Percentiles rank a stretch among this genome's conserved stretches.
Conservation (phyloP, 495 filamentous ascomycete genomes). For the Hapsidospora chrysogenum region DNA sequence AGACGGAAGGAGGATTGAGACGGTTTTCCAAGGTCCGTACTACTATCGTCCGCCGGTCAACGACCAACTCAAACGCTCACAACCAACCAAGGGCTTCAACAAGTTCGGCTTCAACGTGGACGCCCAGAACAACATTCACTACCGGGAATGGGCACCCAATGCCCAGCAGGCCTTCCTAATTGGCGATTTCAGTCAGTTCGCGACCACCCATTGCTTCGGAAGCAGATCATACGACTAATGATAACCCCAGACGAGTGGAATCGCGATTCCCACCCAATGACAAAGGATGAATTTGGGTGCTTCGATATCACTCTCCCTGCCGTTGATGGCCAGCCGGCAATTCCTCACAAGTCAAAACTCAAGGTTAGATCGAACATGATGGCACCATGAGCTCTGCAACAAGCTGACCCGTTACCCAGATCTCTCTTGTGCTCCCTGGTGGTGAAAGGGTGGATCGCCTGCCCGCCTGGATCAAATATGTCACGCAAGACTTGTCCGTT, state of each 20-base stretch:
- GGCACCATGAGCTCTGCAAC: conserved; percentile 8
- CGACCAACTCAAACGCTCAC: not conserved
- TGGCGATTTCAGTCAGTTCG: conserved; percentile 73
- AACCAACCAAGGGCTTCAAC: conserved; percentile 52
- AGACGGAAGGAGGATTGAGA: conserved; percentile 75
- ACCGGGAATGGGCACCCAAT: conserved; percentile 95
- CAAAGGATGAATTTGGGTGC: conserved; percentile 66
- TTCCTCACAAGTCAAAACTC: conserved; percentile 85
- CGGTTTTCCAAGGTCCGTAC: conserved; percentile 67
- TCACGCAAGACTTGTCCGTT: conserved; percentile 77
- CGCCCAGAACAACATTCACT: conserved; percentile 68
- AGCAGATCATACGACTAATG: not conserved
- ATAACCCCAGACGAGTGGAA: conserved; percentile 65
- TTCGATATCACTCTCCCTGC: conserved; percentile 72
- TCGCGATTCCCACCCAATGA: conserved; percentile 66
- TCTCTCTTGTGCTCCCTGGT: conserved; percentile 64
- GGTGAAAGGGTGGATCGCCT: conserved; percentile 74
- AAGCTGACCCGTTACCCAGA: conserved; percentile 30
- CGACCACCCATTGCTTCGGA: not conserved
- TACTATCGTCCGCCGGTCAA: not conserved
- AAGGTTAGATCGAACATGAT: conserved; percentile 52
- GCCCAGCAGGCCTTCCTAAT: conserved; percentile 71
- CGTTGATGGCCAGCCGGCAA: conserved; percentile 54
- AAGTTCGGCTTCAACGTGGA: conserved; percentile 67
- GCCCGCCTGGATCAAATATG: conserved; percentile 92